Base-by-base conservation (phyloP, 768 basidiomycete genomes). In the Naganishia kalamii region DNA sequence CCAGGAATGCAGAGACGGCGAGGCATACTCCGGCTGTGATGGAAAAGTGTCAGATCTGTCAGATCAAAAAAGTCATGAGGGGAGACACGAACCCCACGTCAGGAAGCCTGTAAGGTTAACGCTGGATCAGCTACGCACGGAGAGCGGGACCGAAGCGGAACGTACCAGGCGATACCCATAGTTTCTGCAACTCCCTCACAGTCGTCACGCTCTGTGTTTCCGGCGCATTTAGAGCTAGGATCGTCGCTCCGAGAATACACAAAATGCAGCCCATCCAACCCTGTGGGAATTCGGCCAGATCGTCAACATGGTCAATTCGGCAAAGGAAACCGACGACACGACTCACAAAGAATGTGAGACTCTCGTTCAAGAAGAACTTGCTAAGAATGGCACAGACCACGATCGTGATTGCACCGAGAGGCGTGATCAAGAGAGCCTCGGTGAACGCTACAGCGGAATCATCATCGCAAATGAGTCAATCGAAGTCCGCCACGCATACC, bases 201-300 rank as follows among this genome's bases (percentile, higher is more conserved):
- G 72, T 74, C 10, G 70, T 78, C 8, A 75, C 71, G 43, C 63
- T 72, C 73, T 74, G 78, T 63, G 73, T 77, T 67, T 69, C 66
- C 3, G 72, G 77, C 25, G 77, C 90, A 71, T 97, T 98, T 57
- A 96, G 32, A 25, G 66, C 66, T 4, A 68, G 48, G 33, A 68
- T 64, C 1, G 66, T 63, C 7, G 66, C 66, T 79, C 90, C 72
- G 71, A 92, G 87, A 73, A 98, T 90, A 79, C 91, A 94, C 19
- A 98, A 83, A 17, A 81, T 84, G 77, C 92, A 96, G 21, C 92
- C 94, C 68, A 98, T 82, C 92, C 93, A 97, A 52, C 96, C 94
- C 76, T 77, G 48, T 15, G 1, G 27, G 27, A 62, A 46, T 1
- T 17, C 32, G 29, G 21, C 6, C 32, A 27, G 10, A 10, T 54